These are phyloP conservation scores for Xylaria nigripes DNA, from an alignment of 495 filamentous ascomycete species.

Conservation along the genomic window DNA sequence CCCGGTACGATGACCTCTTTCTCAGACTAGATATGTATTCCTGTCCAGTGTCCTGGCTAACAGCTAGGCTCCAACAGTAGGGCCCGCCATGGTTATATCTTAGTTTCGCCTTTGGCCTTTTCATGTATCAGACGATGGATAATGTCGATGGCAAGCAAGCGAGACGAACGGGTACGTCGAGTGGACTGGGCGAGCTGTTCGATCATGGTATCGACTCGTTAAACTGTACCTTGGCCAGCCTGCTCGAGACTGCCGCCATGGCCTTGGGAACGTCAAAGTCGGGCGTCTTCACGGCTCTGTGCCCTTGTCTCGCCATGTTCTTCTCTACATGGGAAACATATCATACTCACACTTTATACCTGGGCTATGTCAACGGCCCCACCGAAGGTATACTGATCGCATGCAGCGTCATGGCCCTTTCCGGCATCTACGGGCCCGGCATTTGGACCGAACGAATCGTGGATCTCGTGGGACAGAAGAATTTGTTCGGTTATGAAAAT, in stretches of 20 bases:
- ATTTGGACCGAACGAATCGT: slow-evolving; percentile 75
- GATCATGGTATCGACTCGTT: slow-evolving; percentile 97
- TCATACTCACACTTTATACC: slow-evolving; percentile 94
- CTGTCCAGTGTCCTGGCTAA: neutral
- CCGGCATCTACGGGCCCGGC: slow-evolving; percentile 77
- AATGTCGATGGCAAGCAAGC: slow-evolving; percentile 99
- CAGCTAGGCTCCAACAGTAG: slow-evolving; percentile 29
- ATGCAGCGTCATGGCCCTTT: slow-evolving; percentile 73
- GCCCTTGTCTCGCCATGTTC: slow-evolving; percentile 94
- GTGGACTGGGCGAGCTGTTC: slow-evolving; percentile 89
- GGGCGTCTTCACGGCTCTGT: slow-evolving; percentile 83
- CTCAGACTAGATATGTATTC: neutral
- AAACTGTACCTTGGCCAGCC: slow-evolving; percentile 87
- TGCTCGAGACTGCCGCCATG: slow-evolving; percentile 86
- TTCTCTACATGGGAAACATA: slow-evolving; percentile 99
- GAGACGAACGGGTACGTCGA: slow-evolving; percentile 86
- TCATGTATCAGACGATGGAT: slow-evolving; percentile 98
- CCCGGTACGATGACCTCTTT: slow-evolving; percentile 52
- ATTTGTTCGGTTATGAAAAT: slow-evolving; percentile 41
- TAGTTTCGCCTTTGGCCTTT: slow-evolving; percentile 86
- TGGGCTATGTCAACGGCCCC: slow-evolving; percentile 94
- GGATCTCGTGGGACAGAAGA: slow-evolving; percentile 50
- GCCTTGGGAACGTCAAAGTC: slow-evolving; percentile 72
- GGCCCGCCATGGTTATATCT: slow-evolving; percentile 89
- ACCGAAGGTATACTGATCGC: slow-evolving; percentile 92